Evolutionary conservation across 495 filamentous ascomycete species (phyloP).

Genomic region (Chaetomidium leptoderma): DNA sequence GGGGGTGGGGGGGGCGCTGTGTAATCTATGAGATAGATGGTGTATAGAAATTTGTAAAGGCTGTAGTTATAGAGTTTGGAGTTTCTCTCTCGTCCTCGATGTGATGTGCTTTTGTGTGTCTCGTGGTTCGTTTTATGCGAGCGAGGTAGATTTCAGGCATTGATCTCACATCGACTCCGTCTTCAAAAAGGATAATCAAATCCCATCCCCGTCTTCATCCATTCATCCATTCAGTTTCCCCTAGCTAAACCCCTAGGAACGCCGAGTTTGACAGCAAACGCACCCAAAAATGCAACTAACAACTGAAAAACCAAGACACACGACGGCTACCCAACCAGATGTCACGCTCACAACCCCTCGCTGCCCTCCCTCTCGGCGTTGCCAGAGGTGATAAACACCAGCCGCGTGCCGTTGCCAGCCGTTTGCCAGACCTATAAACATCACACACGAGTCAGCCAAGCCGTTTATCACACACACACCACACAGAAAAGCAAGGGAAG

Average conservation of each 20-base stretch:
- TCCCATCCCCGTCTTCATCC: neutral
- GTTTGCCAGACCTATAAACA: constrained; percentile 84
- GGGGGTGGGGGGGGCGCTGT: neutral
- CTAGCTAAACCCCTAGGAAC: constrained; percentile 1
- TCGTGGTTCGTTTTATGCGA: too few species aligned
- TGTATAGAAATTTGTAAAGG: constrained; percentile 3
- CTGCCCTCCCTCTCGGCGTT: constrained; percentile 37
- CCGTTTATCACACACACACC: too few species aligned
- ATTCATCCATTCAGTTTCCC: constrained; percentile 6
- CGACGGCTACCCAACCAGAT: neutral
- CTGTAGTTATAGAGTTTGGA: constrained; percentile 13
- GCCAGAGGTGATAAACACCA: constrained; percentile 64
- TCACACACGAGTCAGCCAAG: neutral
- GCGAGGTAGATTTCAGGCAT: neutral
- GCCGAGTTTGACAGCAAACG: neutral
- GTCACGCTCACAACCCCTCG: constrained; percentile 23
- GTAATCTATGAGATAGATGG: constrained; percentile 10
- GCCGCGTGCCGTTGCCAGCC: constrained; percentile 72
- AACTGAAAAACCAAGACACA: neutral
- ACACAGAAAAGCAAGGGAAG: neutral
- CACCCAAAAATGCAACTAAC: neutral
- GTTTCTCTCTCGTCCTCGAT: too few species aligned
- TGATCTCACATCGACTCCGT: too few species aligned
- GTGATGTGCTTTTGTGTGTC: too few species aligned
- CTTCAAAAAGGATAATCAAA: too few species aligned